Conservation (phyloP, 768 basidiomycete genomes). For the Termitomyces sp. region DNA sequence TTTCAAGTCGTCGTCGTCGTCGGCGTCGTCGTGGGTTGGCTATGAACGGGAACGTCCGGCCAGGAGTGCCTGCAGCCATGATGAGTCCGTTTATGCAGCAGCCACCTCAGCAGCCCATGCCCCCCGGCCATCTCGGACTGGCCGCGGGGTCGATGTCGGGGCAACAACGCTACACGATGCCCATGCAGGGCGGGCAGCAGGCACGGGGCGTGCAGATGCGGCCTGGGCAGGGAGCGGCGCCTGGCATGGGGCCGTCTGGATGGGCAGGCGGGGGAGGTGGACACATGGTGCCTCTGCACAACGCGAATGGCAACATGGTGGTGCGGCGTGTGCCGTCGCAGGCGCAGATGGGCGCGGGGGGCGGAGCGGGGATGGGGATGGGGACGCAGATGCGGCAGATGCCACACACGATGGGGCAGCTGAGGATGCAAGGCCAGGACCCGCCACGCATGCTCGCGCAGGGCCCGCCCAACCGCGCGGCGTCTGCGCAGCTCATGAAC, state of each 20-base stretch:
- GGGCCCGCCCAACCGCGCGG: constrained; percentile 37
- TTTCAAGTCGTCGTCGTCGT: background rate
- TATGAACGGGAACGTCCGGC: constrained; percentile 48
- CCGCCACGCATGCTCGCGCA: constrained; percentile 24
- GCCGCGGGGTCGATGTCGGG: constrained; percentile 20
- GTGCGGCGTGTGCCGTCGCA: constrained; percentile 58
- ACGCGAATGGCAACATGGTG: constrained; percentile 6
- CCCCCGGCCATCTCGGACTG: constrained; percentile 24
- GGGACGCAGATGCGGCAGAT: constrained; percentile 28
- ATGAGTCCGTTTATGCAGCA: constrained; percentile 32
- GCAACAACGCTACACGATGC: constrained; percentile 27
- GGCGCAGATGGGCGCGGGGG: constrained; percentile 38
- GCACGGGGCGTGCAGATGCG: constrained; percentile 32
- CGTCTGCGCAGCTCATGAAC: constrained; percentile 46
- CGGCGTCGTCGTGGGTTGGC: background rate
- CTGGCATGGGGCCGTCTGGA: background rate
- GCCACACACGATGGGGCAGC: constrained; percentile 18
- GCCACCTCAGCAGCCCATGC: constrained; percentile 26
- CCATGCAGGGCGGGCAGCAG: constrained; percentile 27
- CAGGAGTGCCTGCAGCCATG: constrained; percentile 28
- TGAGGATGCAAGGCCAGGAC: constrained; percentile 3
- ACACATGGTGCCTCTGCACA: constrained; percentile 22
- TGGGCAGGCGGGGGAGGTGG: constrained; percentile 18
- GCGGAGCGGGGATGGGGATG: constrained; percentile 16
- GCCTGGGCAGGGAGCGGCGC: constrained; percentile 23